Evolutionary conservation across 192 early-diverging fungal genomes (phyloP).

Genomic region (Entophlyctis helioformis): DNA sequence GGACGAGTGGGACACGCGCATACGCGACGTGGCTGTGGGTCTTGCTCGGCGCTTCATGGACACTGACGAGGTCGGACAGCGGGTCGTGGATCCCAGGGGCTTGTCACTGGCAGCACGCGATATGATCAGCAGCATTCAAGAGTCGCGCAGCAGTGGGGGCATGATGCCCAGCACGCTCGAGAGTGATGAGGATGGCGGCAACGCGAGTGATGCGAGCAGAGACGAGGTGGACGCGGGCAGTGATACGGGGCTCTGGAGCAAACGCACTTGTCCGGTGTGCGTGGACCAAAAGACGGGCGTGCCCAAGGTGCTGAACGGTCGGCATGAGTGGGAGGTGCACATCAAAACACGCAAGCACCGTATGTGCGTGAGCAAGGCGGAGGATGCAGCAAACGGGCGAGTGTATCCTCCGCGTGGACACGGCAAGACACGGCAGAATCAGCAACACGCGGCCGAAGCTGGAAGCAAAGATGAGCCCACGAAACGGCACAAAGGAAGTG

Average conservation of each 20-base stretch:
- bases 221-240: not conserved
- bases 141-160: not conserved
- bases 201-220: slow-evolving; percentile 8
- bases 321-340: slow-evolving; percentile 65
- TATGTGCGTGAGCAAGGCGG: too few relatives aligned
- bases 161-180: not conserved
- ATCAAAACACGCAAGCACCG: slow-evolving; percentile 52
- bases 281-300: slow-evolving; percentile 19
- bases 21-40: slow-evolving; percentile 60
- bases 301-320: slow-evolving; percentile 50
- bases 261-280: slow-evolving; percentile 60
- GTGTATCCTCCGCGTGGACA: too few relatives aligned
- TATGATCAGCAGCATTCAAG: not conserved
- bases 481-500: too few relatives aligned
- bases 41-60: not conserved
- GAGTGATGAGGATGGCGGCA: not conserved
- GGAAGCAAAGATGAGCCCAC: too few relatives aligned
- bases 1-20: slow-evolving; percentile 6
- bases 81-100: slow-evolving; percentile 41
- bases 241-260: slow-evolving; percentile 45
- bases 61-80: slow-evolving; percentile 10
- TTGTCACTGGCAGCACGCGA: slow-evolving; percentile 29
- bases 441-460: too few relatives aligned
- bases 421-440: too few relatives aligned
- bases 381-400: too few relatives aligned